Percentiles rank a stretch among this genome's conserved stretches.
Conservation (phyloP, 2,329 filamentous ascomycete genomes). For the Leptosphaerulina australis region DNA sequence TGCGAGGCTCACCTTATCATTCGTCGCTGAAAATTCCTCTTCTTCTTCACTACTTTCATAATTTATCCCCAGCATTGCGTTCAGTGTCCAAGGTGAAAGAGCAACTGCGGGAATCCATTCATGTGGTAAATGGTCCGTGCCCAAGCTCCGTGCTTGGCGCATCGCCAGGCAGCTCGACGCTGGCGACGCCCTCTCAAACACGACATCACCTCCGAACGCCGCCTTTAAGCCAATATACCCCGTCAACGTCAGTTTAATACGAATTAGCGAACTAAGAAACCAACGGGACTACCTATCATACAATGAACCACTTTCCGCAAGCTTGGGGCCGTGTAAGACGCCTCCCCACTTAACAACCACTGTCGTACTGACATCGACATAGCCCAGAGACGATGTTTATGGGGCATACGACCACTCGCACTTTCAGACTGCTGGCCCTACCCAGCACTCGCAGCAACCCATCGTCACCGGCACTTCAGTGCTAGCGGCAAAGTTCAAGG, state of each 20-base stretch:
- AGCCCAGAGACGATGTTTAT: constrained; percentile 98
- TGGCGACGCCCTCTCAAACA: constrained; percentile 29
- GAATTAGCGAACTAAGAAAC: neutral
- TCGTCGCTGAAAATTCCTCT: constrained; percentile 46
- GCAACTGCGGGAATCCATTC: neutral
- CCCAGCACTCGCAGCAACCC: constrained; percentile 84
- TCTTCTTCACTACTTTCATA: constrained; percentile 57
- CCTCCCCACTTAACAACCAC: constrained; percentile 17
- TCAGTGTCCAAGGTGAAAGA: constrained; percentile 2
- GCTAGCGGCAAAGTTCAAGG: constrained; percentile 91
- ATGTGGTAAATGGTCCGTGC: constrained; percentile 7
- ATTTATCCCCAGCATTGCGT: constrained; percentile 51
- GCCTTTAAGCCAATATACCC: constrained; percentile 7
- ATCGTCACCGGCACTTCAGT: constrained; percentile 97
- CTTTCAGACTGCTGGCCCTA: constrained; percentile 71
- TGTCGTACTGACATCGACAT: constrained; percentile 30
- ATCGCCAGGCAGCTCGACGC: constrained; percentile 16
- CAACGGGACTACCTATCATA: constrained; percentile 26
- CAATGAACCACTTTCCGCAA: constrained; percentile 70
- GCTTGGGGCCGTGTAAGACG: constrained; percentile 67
- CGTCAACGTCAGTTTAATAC: neutral
- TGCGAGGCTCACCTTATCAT: constrained; percentile 48
- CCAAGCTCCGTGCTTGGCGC: constrained; percentile 3
- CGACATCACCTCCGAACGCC: constrained; percentile 29
- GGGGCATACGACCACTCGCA: constrained; percentile 89